Evolutionary conservation across 257 asterid species (phyloP), one percentile per base, ranked within the genome.

Genomic region (Salvia miltiorrhiza): DNA sequence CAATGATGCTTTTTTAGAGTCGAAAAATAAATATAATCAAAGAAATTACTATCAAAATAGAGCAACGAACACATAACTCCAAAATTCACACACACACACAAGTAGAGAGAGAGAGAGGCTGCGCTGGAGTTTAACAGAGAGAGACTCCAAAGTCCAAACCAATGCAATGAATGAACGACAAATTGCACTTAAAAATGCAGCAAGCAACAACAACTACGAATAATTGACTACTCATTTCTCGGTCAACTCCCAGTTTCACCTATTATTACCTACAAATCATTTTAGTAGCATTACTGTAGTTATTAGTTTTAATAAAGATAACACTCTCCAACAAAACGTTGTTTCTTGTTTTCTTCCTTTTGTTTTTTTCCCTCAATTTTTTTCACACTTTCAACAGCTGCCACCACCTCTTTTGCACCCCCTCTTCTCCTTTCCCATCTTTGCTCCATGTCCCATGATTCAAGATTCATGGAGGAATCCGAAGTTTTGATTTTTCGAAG

Each of bases 191-290:
- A 8, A 3, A 5, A 3, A 5, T 7, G 7, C 9, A 10, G 6
- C 7, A 61, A 12, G 5, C 5, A 12, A n/a, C 43, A 55, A 13
- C 24, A 24, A 28, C 60, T 55, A 28, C 58, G 24, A 55, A 62
- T 68, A 40, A 76, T 77, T 49, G 79, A 80, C 84, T 67, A 57
- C 56, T 69, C 69, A 47, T 33, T 47, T 60, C 23, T 60, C 70
- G 65, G 84, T 80, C 84, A 76, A 80, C 84, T 56, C 37, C 57
- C 76, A 54, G 41, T 35, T 75, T 72, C 70, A 63, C 72, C 76
- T 64, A 28, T 48, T 63, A 67, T 26, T 52, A 24, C 53, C 45
- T 47, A 45, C 68, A 33, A 4, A 47, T 32, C 11, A 47, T 50
- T 26, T 59, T 60, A 37, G 43, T 19, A 17, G 26, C 24, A 56